phyloP scores from a whole-genome alignment of 768 basidiomycete species.

The Suillus cothurnatus region DNA sequence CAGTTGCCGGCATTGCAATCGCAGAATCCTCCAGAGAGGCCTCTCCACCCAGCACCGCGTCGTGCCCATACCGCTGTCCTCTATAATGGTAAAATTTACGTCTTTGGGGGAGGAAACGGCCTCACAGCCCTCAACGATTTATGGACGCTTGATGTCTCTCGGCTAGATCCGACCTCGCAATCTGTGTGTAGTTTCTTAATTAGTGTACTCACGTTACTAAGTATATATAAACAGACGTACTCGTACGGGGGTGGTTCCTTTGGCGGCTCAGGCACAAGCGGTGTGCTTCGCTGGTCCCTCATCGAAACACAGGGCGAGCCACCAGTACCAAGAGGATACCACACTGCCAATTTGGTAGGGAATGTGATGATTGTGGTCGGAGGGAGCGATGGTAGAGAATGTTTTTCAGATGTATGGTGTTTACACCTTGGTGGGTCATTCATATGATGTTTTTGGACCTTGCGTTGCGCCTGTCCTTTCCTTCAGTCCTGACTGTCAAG shows the following conservation, averaged over 20 bases:
- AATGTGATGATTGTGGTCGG: constrained; percentile 88
- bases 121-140: constrained; percentile 87
- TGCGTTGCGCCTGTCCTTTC: not conserved
- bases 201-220: not conserved
- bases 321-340: constrained; percentile 79
- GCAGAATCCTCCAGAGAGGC: constrained; percentile 12
- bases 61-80: constrained; percentile 88
- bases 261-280: constrained; percentile 6
- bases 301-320: constrained; percentile 56
- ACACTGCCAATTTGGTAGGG: constrained; percentile 85
- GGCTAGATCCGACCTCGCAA: constrained; percentile 30
- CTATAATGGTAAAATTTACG: constrained; percentile 70
- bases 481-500: not conserved
- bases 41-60: constrained; percentile 58
- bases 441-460: constrained; percentile 30
- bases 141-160: constrained; percentile 79
- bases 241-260: constrained; percentile 17
- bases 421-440: constrained; percentile 68
- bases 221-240: not conserved
- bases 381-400: constrained; percentile 88
- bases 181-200: not conserved
- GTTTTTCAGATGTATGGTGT: constrained; percentile 87
- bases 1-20: not conserved
- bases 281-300: constrained; percentile 57
- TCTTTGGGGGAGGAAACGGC: constrained; percentile 96